phyloP scores from a whole-genome alignment of 306 rosid species.

The Cyclanthera cordifolia region DNA sequence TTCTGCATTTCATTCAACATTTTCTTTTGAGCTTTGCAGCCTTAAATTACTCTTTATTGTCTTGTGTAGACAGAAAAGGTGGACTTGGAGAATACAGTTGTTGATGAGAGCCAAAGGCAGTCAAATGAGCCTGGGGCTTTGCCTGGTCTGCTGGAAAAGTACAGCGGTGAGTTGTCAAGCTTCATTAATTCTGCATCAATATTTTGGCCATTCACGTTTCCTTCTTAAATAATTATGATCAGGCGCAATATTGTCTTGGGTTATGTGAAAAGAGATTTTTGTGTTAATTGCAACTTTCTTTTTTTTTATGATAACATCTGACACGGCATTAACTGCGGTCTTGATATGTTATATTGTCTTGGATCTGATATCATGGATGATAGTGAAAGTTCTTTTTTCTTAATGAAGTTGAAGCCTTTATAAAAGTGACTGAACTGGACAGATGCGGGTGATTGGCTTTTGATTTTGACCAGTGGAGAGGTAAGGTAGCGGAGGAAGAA shows the following conservation, averaged over 20 bases:
- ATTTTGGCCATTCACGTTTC: not conserved
- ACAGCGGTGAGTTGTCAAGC: slow-evolving; percentile 51
- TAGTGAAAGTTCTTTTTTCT: not conserved
- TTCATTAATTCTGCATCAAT: not conserved
- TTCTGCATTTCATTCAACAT: slow-evolving; percentile 7
- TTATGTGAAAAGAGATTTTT: slow-evolving; percentile 4
- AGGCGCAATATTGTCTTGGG: not conserved
- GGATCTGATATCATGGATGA: not conserved
- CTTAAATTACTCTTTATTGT: slow-evolving; percentile 1
- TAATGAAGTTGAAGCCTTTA: not conserved
- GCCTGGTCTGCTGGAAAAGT: slow-evolving; percentile 54
- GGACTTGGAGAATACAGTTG: slow-evolving; percentile 97
- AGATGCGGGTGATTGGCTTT: too few species aligned
- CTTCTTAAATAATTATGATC: not conserved
- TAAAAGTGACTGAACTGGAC: not conserved
- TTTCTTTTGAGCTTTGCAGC: not conserved
- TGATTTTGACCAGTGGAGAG: too few species aligned
- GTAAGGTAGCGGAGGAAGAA: too few species aligned
- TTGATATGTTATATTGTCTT: not conserved
- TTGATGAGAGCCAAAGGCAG: slow-evolving; percentile 97
- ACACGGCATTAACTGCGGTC: not conserved
- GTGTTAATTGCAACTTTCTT: not conserved
- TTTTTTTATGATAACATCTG: not conserved
- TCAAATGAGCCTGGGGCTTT: slow-evolving; percentile 49
- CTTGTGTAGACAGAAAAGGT: slow-evolving; percentile 94